Percentiles rank a stretch among this genome's conserved stretches.
Evolutionary conservation across 2,329 filamentous ascomycete species (phyloP).

Genomic region (Aspergillus tanneri): DNA sequence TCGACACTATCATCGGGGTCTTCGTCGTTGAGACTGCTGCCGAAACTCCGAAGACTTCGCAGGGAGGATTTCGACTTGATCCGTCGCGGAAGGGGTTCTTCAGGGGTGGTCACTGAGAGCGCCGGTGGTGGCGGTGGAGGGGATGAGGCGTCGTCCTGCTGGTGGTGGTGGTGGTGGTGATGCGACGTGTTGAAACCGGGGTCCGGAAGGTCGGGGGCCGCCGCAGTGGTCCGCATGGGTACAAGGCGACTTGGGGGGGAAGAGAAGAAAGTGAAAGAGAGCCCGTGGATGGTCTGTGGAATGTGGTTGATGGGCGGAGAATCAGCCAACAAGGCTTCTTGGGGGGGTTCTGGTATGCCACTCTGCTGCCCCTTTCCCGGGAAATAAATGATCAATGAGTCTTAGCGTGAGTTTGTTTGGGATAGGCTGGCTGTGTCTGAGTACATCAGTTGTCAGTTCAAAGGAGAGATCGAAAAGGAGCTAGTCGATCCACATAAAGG

Average conservation of each 20-base stretch:
- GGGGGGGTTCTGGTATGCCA: not conserved
- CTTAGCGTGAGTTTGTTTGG: too few species aligned
- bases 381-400: too few species aligned
- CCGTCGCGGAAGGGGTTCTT: constrained; percentile 29
- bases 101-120: constrained; percentile 31
- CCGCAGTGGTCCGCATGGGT: constrained; percentile 34
- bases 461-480: too few species aligned
- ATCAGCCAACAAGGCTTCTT: not conserved
- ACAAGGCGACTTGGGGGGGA: constrained; percentile 17
- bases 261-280: not conserved
- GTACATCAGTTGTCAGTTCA: too few species aligned
- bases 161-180: constrained; percentile 8
- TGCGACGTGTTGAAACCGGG: constrained; percentile 21
- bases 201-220: constrained; percentile 30
- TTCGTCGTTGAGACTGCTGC: constrained; percentile 36
- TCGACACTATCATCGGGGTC: constrained; percentile 20
- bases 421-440: too few species aligned
- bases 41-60: constrained; percentile 35
- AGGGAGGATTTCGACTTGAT: constrained; percentile 40
- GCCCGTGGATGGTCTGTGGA: constrained; percentile 12
- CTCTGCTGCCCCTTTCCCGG: not conserved
- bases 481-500: too few species aligned
- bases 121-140: constrained; percentile 30
- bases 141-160: constrained; percentile 26
- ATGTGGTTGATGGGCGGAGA: constrained; percentile 7